Conservation (phyloP, 1,284 basidiomycete genomes). For the Ceratobasidium sp. region DNA sequence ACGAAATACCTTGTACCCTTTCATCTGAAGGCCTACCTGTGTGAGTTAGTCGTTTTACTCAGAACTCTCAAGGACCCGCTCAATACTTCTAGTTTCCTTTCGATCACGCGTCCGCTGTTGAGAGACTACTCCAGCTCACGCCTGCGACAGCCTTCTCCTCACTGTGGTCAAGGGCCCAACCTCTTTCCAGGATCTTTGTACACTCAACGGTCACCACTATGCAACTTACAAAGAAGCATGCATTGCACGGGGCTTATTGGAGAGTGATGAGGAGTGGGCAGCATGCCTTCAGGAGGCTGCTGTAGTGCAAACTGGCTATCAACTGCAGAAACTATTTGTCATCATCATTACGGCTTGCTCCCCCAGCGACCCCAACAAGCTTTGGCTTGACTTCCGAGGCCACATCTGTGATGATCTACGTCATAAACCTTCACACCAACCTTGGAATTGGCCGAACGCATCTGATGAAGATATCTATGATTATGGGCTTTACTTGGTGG, state of each 20-base stretch:
- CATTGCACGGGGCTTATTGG: slow-evolving; percentile 57
- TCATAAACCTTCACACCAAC: slow-evolving; percentile 45
- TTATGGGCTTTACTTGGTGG: slow-evolving; percentile 58
- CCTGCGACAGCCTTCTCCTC: too few species aligned
- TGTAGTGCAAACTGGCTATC: slow-evolving; percentile 56
- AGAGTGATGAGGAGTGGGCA: slow-evolving; percentile 61
- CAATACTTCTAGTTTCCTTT: too few species aligned
- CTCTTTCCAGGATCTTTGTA: slow-evolving; percentile 55
- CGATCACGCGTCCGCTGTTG: too few species aligned
- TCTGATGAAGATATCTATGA: slow-evolving; percentile 55
- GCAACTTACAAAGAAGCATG: slow-evolving; percentile 57
- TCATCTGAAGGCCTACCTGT: too few species aligned
- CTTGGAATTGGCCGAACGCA: slow-evolving; percentile 48
- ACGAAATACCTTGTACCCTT: too few species aligned
- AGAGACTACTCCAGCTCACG: too few species aligned
- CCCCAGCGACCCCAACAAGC: slow-evolving; percentile 52
- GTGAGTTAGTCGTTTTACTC: too few species aligned
- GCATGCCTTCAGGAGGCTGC: slow-evolving; percentile 58
- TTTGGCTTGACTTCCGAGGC: slow-evolving; percentile 56
- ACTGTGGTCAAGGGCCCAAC: slow-evolving; percentile 54
- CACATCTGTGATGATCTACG: slow-evolving; percentile 57
- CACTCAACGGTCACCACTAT: slow-evolving; percentile 50
- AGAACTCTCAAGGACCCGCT: too few species aligned
- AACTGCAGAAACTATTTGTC: slow-evolving; percentile 57
- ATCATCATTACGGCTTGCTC: slow-evolving; percentile 55